Evolutionary conservation across 2,329 filamentous ascomycete genomes (phyloP).

Genomic region (Phymatotrichopsis omnivora): DNA sequence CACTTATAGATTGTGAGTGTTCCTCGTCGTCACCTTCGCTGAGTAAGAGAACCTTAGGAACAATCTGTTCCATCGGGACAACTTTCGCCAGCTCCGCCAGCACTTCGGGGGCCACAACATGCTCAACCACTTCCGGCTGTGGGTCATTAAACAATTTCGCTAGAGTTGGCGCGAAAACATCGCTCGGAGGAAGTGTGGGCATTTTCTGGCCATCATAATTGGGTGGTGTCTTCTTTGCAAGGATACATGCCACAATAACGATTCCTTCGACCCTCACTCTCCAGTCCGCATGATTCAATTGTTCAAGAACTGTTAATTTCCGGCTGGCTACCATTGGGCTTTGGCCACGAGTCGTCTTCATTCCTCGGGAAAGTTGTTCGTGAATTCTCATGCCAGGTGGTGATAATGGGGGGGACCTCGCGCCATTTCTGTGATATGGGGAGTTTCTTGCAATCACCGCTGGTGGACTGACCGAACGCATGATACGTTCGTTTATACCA

Average conservation of each 20-base stretch:
- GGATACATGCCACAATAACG: constrained; percentile 30
- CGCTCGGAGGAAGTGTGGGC: constrained; percentile 29
- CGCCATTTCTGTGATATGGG: constrained; percentile 18
- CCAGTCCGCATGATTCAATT: constrained; percentile 30
- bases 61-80: constrained; percentile 31
- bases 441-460: constrained; percentile 15
- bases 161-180: constrained; percentile 30
- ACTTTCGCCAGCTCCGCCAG: constrained; percentile 29
- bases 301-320: constrained; percentile 31
- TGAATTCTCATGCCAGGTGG: constrained; percentile 18
- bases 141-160: constrained; percentile 31
- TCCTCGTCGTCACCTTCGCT: constrained; percentile 31
- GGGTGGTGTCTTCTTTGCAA: constrained; percentile 30
- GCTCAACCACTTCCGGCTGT: constrained; percentile 31
- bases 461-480: constrained; percentile 18
- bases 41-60: constrained; percentile 30
- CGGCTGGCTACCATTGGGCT: constrained; percentile 26
- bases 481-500: constrained; percentile 14
- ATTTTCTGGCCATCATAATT: constrained; percentile 30
- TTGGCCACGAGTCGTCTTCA: constrained; percentile 27
- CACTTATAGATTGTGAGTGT: constrained; percentile 28
- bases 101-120: constrained; percentile 31
- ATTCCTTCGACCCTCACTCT: constrained; percentile 31
- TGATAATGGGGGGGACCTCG: constrained; percentile 24
- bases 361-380: constrained; percentile 20